Conservation (phyloP, 192 early-diverging fungal genomes). For the Phycomyces blakesleeanus region DNA sequence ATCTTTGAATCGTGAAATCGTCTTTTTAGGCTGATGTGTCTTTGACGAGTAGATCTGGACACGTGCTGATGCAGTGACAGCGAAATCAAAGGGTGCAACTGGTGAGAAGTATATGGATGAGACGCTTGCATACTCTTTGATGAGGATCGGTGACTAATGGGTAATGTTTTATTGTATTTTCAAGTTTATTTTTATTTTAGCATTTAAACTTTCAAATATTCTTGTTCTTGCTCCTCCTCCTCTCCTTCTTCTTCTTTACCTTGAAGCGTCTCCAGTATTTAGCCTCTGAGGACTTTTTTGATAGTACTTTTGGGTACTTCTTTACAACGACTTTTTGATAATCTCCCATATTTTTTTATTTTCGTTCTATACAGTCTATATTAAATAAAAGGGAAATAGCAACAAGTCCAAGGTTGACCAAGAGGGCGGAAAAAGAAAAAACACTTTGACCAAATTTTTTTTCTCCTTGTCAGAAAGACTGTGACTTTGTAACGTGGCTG, state of each 20-base stretch:
- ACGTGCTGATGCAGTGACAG: conserved; percentile 84
- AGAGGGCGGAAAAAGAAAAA: no score
- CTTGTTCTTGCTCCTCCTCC: no score
- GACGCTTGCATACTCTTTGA: conserved; percentile 87
- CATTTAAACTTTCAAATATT: background rate
- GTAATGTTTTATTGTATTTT: conserved; percentile 3
- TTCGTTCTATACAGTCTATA: no score
- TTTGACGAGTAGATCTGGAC: conserved; percentile 89
- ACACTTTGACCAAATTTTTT: no score
- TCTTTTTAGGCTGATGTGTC: conserved; percentile 81
- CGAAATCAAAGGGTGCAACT: conserved; percentile 79
- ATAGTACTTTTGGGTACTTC: conserved; percentile 50
- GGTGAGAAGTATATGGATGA: conserved; percentile 81
- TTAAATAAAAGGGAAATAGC: background rate
- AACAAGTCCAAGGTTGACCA: background rate
- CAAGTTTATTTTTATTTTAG: conserved; percentile 6
- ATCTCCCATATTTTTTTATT: conserved; percentile 27
- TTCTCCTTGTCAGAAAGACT: background rate
- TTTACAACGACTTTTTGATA: conserved; percentile 56
- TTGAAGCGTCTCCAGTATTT: conserved; percentile 80
- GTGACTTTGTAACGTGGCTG: background rate
- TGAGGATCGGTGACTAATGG: conserved; percentile 70
- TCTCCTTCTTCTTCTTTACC: no score
- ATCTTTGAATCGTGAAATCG: conserved; percentile 90
- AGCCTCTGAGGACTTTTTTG: conserved; percentile 56